Evolutionary conservation across 2,329 filamentous ascomycete genomes (phyloP).

Genomic region (Sarocladium brachiariae): DNA sequence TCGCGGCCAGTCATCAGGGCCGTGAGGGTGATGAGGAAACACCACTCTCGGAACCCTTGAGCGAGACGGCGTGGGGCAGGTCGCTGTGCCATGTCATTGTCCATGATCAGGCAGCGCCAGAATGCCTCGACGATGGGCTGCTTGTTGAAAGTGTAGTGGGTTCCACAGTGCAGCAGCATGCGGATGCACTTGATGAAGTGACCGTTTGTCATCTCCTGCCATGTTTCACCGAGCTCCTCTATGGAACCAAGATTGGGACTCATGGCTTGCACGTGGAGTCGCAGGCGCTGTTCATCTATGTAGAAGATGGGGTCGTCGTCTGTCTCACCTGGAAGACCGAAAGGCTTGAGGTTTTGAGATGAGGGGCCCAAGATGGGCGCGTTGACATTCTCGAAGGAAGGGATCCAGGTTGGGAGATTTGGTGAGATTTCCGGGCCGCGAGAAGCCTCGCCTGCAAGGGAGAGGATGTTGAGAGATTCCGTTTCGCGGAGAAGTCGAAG

Average conservation of each 20-base stretch:
- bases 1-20: slow-evolving; percentile 9
- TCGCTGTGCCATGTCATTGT: slow-evolving; percentile 16
- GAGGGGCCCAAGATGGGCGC: slow-evolving; percentile 14
- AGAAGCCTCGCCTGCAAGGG: slow-evolving; percentile 14
- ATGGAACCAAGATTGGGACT: slow-evolving; percentile 16
- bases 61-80: slow-evolving; percentile 14
- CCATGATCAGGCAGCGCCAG: slow-evolving; percentile 21
- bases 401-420: slow-evolving; percentile 16
- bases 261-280: slow-evolving; percentile 14
- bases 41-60: slow-evolving; percentile 15
- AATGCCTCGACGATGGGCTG: slow-evolving; percentile 21
- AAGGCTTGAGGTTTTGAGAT: neutral
- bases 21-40: slow-evolving; percentile 13
- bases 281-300: slow-evolving; percentile 11
- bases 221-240: slow-evolving; percentile 12
- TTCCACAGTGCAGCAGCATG: slow-evolving; percentile 18
- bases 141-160: slow-evolving; percentile 13
- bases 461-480: slow-evolving; percentile 17
- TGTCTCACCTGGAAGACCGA: neutral
- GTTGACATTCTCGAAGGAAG: slow-evolving; percentile 16
- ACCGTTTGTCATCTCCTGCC: slow-evolving; percentile 2
- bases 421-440: slow-evolving; percentile 11
- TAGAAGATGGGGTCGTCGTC: slow-evolving; percentile 7
- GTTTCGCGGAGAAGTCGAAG: slow-evolving; percentile 14
- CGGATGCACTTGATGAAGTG: slow-evolving; percentile 13